Evolutionary conservation across 108 stramenopile species (phyloP).

Genomic region (Cylindrotheca closterium): DNA sequence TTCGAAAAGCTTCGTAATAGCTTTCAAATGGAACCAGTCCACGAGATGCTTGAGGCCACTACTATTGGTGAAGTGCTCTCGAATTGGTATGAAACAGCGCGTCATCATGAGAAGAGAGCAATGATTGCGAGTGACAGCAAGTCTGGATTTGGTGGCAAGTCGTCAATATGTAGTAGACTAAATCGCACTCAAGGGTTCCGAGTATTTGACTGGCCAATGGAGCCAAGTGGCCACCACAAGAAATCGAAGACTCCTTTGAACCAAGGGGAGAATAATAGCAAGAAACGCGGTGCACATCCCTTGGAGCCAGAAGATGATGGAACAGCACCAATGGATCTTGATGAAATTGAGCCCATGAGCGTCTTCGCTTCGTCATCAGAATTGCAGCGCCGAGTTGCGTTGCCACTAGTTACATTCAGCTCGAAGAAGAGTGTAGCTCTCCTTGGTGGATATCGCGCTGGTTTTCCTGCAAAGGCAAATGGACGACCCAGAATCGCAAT

Average conservation of each 20-base stretch:
- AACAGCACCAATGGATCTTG: constrained; percentile 31
- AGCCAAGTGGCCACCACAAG: constrained; percentile 15
- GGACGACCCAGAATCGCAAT: constrained; percentile 44
- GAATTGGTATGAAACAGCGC: constrained; percentile 46
- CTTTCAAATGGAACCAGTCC: constrained; percentile 50
- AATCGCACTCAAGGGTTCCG: constrained; percentile 56
- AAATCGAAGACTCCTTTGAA: constrained; percentile 10
- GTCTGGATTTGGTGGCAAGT: constrained; percentile 13
- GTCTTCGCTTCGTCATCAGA: constrained; percentile 9
- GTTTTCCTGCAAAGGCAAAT: constrained; percentile 3
- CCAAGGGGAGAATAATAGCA: neutral
- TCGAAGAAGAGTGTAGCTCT: constrained; percentile 53
- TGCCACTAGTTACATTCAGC: constrained; percentile 35
- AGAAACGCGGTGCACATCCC: constrained; percentile 1
- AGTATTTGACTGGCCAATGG: constrained; percentile 64
- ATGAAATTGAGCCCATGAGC: constrained; percentile 10
- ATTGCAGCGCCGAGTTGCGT: constrained; percentile 7
- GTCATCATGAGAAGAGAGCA: constrained; percentile 22
- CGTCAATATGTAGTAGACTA: constrained; percentile 18
- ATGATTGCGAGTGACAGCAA: constrained; percentile 5
- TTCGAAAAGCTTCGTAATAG: constrained; percentile 30
- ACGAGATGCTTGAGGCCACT: constrained; percentile 46
- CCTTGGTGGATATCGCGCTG: constrained; percentile 41
- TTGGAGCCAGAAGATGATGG: constrained; percentile 3
- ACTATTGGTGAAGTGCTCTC: constrained; percentile 45